Base-by-base conservation (phyloP, 805 yeast species). In the Maudiozyma barnettii region DNA sequence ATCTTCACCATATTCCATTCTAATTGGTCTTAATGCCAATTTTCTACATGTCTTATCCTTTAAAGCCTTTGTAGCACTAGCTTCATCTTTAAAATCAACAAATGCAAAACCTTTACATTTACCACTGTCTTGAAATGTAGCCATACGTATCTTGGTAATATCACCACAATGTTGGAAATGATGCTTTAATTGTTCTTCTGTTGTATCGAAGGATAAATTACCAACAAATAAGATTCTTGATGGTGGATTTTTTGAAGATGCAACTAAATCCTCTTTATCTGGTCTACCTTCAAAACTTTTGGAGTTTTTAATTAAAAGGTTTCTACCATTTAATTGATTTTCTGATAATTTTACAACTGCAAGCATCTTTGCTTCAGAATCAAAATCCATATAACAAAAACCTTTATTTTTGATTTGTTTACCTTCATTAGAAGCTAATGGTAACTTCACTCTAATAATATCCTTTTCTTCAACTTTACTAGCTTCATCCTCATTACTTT, bases 41-140 rank as follows among this genome's bases (percentile, higher is more conserved):
- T 72, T 77, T 58, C 77, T 76, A 55, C 85, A 79, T 31, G 75
- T 57, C 63, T 79, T 82, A 53, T 87, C 91, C 54, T 76, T 79
- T 51, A 93, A 70, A 1, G 97, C 98, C 35, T 73, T 73, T 0
- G 93, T 84, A 29, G 96, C 90, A 8, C 93, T 90, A 36, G 77
- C 79, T 52, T 83, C 86, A 53, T 81, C 82, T 52, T 72, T 77
- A 68, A 90, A 91, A 65, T 91, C 98, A 33, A 91, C 70, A 60
- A 93, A 91, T 1, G 96, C 89, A 70, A 91, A 91, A 1, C 98
- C 98, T 66, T 93, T 93, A 72, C 98, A 91, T 63, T 90, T 91
- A 1, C 97, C 98, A 44, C 84, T 71, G 63, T 91, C 99, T 67
- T 93, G 89, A 67, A 91, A 91, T n/a, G 99, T 90, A 3, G 98